These are phyloP conservation scores for Dunaliella primolecta DNA, from an alignment of 139 green algal genomes.

Conservation along the genomic window DNA sequence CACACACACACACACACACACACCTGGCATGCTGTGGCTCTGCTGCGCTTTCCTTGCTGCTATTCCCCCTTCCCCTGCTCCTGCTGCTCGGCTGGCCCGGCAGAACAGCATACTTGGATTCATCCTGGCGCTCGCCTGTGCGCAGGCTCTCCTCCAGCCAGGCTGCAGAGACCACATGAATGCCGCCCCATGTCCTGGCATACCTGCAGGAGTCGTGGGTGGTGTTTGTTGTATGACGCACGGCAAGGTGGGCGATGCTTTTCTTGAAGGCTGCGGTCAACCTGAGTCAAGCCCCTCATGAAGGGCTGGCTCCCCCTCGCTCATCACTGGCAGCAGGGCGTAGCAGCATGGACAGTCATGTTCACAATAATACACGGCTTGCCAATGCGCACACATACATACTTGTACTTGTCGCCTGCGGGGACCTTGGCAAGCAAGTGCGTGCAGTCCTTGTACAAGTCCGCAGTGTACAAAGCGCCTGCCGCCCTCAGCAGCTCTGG, in stretches of 20 bases:
- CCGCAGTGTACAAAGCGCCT: conserved; percentile 4
- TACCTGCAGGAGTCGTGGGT: conserved; percentile 4
- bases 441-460: conserved; percentile 5
- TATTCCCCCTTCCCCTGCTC: neutral
- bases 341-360: no score
- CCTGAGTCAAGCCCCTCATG: no score
- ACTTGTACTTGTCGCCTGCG: conserved; percentile 1
- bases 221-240: no score
- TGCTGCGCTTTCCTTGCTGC: neutral
- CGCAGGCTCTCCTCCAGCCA: neutral
- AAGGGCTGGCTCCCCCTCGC: no score
- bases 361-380: no score
- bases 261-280: no score
- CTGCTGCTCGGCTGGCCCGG: neutral
- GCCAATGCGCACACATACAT: no score
- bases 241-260: no score
- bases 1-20: neutral
- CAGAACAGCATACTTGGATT: neutral
- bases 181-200: neutral
- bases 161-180: neutral
- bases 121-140: neutral
- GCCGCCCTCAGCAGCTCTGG: neutral
- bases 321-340: no score
- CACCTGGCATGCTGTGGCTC: neutral
- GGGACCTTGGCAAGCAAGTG: neutral